Percentiles rank a stretch among this genome's conserved stretches.
Evolutionary conservation across 345 rosid genomes (phyloP).

Genomic region (Dipteronia dyeriana): DNA sequence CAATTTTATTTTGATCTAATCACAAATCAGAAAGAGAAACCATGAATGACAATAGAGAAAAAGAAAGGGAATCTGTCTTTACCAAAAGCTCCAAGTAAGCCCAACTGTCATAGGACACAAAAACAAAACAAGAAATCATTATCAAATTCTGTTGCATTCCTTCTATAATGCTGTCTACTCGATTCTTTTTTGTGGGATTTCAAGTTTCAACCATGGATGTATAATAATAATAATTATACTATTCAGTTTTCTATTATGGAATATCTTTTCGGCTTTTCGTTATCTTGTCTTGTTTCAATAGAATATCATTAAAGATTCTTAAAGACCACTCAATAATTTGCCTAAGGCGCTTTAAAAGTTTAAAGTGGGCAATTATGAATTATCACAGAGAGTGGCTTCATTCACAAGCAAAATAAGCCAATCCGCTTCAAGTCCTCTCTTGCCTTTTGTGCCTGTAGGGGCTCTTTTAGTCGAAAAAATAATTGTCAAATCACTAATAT

Average conservation of each 20-base stretch:
- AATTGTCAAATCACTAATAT: too few species aligned
- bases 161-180: background rate
- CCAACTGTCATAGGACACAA: background rate
- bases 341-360: background rate
- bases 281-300: slow-evolving; percentile 5
- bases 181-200: background rate
- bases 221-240: too few species aligned
- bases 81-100: background rate
- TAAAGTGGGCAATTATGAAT: too few species aligned
- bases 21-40: background rate
- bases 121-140: slow-evolving; percentile 8
- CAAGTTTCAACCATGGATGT: too few species aligned
- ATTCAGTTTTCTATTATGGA: background rate
- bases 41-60: background rate
- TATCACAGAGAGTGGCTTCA: background rate
- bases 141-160: background rate
- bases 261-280: background rate
- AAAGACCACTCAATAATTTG: background rate
- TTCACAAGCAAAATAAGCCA: background rate
- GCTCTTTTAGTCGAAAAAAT: background rate
- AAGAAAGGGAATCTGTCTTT: slow-evolving; percentile 1
- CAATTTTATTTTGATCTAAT: too few species aligned
- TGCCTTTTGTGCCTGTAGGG: background rate
- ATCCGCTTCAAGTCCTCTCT: background rate
- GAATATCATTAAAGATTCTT: slow-evolving; percentile 3